Conservation (phyloP, 2,329 filamentous ascomycete genomes). For the Leptosphaerulina australis region DNA sequence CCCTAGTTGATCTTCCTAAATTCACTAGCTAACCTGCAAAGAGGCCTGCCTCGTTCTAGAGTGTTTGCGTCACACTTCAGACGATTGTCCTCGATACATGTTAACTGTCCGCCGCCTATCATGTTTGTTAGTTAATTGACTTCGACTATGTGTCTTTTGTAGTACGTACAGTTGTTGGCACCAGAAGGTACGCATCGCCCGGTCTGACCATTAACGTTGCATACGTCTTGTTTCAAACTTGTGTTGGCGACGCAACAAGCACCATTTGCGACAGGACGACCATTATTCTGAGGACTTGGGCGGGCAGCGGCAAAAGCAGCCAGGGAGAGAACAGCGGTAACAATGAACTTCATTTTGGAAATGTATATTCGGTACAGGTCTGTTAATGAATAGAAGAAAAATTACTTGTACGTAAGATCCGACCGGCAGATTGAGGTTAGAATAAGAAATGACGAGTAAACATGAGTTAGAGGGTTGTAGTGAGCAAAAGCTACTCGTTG, state of each 20-base stretch:
- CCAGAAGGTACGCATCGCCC: slow-evolving; percentile 37
- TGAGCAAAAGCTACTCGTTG: too few species aligned
- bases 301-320: slow-evolving; percentile 27
- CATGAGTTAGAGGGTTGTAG: too few species aligned
- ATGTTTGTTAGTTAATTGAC: neutral
- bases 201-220: slow-evolving; percentile 35
- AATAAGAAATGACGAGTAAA: too few species aligned
- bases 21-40: slow-evolving; percentile 19
- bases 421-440: too few species aligned
- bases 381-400: too few species aligned
- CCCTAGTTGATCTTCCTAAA: slow-evolving; percentile 1
- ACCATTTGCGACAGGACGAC: slow-evolving; percentile 34
- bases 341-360: slow-evolving; percentile 33
- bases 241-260: slow-evolving; percentile 35
- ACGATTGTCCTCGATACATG: slow-evolving; percentile 35
- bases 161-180: slow-evolving; percentile 32
- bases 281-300: slow-evolving; percentile 30
- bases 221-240: slow-evolving; percentile 41
- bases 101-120: slow-evolving; percentile 35
- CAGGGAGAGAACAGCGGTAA: slow-evolving; percentile 28
- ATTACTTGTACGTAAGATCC: neutral
- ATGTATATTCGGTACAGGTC: neutral
- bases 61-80: slow-evolving; percentile 34
- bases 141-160: neutral
- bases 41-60: slow-evolving; percentile 32